These are phyloP conservation scores for Arabis alpina DNA, from an alignment of 345 rosid species.

Conservation along the genomic window DNA sequence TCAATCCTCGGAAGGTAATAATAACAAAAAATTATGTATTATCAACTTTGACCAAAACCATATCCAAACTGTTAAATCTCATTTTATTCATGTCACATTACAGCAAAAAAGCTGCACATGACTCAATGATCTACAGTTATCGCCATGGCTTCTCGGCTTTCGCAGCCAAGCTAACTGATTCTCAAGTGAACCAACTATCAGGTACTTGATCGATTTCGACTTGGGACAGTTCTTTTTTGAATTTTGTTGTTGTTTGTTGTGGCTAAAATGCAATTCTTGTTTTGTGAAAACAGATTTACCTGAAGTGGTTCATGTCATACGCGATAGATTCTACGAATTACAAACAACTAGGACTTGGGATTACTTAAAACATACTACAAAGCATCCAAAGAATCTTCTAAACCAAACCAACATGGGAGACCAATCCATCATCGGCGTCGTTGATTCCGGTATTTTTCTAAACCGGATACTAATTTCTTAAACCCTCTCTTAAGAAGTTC, in stretches of 20 bases:
- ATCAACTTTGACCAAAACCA: background rate
- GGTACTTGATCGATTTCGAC: conserved; percentile 38
- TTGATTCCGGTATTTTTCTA: conserved; percentile 57
- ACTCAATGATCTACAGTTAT: conserved; percentile 65
- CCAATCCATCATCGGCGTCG: conserved; percentile 62
- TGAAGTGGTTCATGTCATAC: conserved; percentile 63
- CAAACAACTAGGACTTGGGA: conserved; percentile 80
- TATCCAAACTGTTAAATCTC: conserved; percentile 1
- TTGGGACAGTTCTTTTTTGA: background rate
- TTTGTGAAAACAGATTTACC: conserved; percentile 48
- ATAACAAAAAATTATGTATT: background rate
- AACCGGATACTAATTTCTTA: background rate
- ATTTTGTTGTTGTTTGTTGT: background rate
- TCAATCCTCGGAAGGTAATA: conserved; percentile 59
- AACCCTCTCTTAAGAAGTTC: background rate
- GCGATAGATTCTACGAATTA: conserved; percentile 54
- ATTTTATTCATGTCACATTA: conserved; percentile 28
- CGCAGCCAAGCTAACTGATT: conserved; percentile 64
- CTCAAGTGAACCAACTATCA: conserved; percentile 54
- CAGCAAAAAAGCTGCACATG: conserved; percentile 56
- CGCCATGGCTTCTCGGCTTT: conserved; percentile 74
- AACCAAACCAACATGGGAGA: conserved; percentile 58
- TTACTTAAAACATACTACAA: conserved; percentile 56
- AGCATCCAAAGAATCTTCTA: conserved; percentile 46
- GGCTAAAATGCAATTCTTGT: background rate